Evolutionary conservation across 192 early-diverging fungal species (phyloP), one percentile per base, ranked within the genome.

Genomic region (Mortierella alpina): DNA sequence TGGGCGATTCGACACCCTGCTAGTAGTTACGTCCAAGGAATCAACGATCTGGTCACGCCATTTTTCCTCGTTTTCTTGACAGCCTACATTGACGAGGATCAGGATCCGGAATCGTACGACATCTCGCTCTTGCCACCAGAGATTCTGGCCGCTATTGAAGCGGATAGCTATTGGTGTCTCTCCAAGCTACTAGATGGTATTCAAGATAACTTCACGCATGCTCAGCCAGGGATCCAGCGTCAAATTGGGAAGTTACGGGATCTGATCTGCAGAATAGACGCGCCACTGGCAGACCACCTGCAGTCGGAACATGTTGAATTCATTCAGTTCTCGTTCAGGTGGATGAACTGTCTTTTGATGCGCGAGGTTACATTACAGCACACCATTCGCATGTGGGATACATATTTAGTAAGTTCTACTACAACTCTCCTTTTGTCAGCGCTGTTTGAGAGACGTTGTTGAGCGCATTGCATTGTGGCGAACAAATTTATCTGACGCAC

Each of bases 341-440:
- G 98, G 98, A 97, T 99, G 91, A 99, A 99, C 85, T 99, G 98
- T 83, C 75, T 99, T 42, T 82, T 99, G 70, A 97, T 99, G 96
- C 91, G 98, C 52, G 98, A 99, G 82, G 83, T 99, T 49, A 91
- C 92, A 31, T 83, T 99, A 5, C 84, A 87, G 59, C 93, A 90
- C 72, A 98, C 91, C 4, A 93, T 99, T 52, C 92, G 98, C 39
- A 98, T 99, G 95, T 99, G 98, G 98, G 98, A 99, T 74, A 97
- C 97, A 48, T 99, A 99, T 77, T 79, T 96, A 73, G 94, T 93
- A 85, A 52, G 72, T 13, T 2, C 50, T n/a, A 5, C 18, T 44
- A 40, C 47, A 49, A 17, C 17, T 6, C 48, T 44, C 63, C 60
- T 39, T 44, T 22, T 56, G 40, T 59, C 23, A 42, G 50, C n/a